Conservation (phyloP, 306 rosid species). For the Pueraria montana region DNA sequence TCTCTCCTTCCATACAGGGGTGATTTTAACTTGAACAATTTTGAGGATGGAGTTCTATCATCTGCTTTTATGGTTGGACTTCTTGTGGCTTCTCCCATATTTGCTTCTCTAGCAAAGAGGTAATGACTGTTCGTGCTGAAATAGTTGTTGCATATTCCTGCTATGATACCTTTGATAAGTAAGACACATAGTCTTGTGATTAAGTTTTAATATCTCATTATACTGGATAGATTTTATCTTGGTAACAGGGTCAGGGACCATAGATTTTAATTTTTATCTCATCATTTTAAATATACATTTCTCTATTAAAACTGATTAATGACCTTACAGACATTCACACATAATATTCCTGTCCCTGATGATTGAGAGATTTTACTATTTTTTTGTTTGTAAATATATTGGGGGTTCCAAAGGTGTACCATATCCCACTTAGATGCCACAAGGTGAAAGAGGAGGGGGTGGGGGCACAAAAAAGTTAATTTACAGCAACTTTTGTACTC, state of each 20-base stretch:
- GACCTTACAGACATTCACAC: background rate
- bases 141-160: constrained; percentile 16
- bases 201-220: constrained; percentile 21
- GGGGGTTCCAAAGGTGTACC: background rate
- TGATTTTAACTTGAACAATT: constrained; percentile 70
- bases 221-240: background rate
- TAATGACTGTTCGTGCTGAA: constrained; percentile 34
- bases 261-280: too few species aligned
- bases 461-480: background rate
- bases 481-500: background rate
- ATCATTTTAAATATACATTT: constrained; percentile 15
- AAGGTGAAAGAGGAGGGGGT: background rate
- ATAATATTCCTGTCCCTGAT: background rate
- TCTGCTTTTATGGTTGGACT: constrained; percentile 89
- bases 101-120: constrained; percentile 76
- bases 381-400: background rate
- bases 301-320: constrained; percentile 5
- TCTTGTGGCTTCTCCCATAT: constrained; percentile 77
- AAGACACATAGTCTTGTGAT: constrained; percentile 5
- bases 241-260: background rate
- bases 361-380: background rate
- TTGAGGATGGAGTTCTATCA: constrained; percentile 78
- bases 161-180: background rate
- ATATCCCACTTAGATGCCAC: background rate
- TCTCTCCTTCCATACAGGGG: constrained; percentile 59